Percentiles rank a stretch among this genome's conserved stretches.
Conservation (phyloP, 495 filamentous ascomycete genomes). For the Echria macrotheca region DNA sequence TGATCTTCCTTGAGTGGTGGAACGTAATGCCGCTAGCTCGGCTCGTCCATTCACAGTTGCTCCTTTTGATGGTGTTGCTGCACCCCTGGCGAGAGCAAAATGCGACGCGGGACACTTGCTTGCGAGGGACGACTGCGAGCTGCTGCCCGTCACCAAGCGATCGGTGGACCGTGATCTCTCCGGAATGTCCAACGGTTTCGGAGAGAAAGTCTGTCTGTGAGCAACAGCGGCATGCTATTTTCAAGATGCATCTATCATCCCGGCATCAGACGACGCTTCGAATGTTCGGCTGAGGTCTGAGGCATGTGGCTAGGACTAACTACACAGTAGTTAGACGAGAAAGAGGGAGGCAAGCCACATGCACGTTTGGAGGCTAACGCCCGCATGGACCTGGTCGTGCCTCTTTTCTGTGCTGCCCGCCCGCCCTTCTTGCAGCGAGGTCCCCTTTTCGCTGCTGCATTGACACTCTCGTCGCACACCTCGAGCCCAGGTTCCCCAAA, state of each 20-base stretch:
- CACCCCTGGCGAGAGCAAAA: constrained; percentile 9
- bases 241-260: not conserved
- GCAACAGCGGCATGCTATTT: too few relatives aligned
- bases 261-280: not conserved
- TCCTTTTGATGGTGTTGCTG: not conserved
- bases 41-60: constrained; percentile 11
- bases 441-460: constrained; percentile 7
- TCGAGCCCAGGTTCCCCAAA: not conserved
- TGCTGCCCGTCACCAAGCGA: too few relatives aligned
- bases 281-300: constrained; percentile 10
- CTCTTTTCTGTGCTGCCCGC: not conserved
- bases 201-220: too few relatives aligned
- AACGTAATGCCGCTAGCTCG: constrained; percentile 9
- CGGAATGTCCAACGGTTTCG: too few relatives aligned
- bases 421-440: not conserved
- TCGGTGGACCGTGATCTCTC: too few relatives aligned
- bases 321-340: too few relatives aligned
- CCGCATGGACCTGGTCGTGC: constrained; percentile 5
- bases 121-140: not conserved
- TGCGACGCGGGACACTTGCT: not conserved
- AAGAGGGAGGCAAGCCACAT: too few relatives aligned
- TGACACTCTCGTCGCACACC: constrained; percentile 3
- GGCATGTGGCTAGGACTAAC: constrained; percentile 5
- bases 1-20: constrained; percentile 2
- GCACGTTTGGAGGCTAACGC: constrained; percentile 5